These are phyloP conservation scores for Ustilago nuda DNA, from an alignment of 1,284 basidiomycete genomes.

Conservation along the genomic window DNA sequence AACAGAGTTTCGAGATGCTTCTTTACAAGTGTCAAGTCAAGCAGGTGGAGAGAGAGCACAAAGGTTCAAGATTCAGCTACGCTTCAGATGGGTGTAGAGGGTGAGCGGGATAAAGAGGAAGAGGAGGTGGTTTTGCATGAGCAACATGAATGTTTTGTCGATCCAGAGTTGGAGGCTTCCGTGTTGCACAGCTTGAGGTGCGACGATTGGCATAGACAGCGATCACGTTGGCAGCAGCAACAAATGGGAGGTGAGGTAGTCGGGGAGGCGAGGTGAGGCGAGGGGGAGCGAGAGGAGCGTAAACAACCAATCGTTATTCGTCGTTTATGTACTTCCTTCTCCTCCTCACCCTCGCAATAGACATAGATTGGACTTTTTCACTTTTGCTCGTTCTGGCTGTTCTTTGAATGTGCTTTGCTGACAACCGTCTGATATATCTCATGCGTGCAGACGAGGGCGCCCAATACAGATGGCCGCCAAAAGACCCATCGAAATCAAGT, in stretches of 20 bases:
- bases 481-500: slow-evolving; percentile 68
- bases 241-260: background rate
- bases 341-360: background rate
- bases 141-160: slow-evolving; percentile 20
- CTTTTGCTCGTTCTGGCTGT: background rate
- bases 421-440: background rate
- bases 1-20: slow-evolving; percentile 11
- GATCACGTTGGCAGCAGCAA: background rate
- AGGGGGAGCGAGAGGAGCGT: background rate
- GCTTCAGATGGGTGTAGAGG: no score
- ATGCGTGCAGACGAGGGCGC: slow-evolving; percentile 66
- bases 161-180: slow-evolving; percentile 29
- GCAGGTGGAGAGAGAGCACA: background rate
- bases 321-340: slow-evolving; percentile 11
- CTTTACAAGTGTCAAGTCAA: background rate
- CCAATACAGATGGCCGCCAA: slow-evolving; percentile 73
- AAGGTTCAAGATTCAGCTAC: background rate
- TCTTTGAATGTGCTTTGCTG: background rate
- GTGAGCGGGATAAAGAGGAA: background rate
- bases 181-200: slow-evolving; percentile 47
- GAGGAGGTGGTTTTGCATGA: slow-evolving; percentile 4
- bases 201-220: slow-evolving; percentile 36
- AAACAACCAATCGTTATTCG: background rate
- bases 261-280: slow-evolving; percentile 1
- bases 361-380: background rate